Conservation (phyloP, 2,329 filamentous ascomycete genomes). For the Teratosphaeria gauchensis region DNA sequence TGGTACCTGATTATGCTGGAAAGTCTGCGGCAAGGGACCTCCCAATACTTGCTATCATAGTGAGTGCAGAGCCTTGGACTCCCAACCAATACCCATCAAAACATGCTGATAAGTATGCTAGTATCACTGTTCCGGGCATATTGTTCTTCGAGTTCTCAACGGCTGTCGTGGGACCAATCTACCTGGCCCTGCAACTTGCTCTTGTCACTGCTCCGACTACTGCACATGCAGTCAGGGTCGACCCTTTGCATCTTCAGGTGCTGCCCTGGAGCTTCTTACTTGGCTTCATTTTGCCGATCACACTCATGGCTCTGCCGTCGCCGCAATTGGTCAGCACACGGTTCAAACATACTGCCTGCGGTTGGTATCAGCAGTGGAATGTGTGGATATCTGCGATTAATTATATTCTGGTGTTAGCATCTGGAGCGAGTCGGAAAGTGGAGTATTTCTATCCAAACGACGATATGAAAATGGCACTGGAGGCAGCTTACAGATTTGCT, state of each 20-base stretch:
- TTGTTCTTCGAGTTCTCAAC: not conserved
- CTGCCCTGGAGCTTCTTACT: not conserved
- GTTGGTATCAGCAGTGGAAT: conserved; percentile 1
- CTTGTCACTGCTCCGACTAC: not conserved
- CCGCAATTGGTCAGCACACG: not conserved
- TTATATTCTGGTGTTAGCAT: not conserved
- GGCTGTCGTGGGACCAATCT: not conserved
- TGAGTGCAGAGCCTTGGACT: not conserved
- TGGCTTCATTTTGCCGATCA: not conserved
- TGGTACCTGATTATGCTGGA: conserved; percentile 2
- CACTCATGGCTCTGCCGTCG: not conserved
- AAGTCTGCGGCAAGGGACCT: not conserved
- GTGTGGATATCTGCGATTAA: not conserved
- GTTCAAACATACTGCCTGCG: not conserved
- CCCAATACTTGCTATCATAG: not conserved
- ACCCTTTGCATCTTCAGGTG: not conserved
- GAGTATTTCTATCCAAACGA: not conserved
- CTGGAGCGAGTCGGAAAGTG: not conserved
- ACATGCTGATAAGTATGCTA: not conserved
- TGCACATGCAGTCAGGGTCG: not conserved
- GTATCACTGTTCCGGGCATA: conserved; percentile 1
- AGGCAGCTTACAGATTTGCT: not conserved
- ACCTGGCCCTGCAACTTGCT: not conserved
- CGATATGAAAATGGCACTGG: not conserved
- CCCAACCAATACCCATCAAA: not conserved